Base-by-base conservation (phyloP, 2,329 filamentous ascomycete species). In the Xylaria digitata region DNA sequence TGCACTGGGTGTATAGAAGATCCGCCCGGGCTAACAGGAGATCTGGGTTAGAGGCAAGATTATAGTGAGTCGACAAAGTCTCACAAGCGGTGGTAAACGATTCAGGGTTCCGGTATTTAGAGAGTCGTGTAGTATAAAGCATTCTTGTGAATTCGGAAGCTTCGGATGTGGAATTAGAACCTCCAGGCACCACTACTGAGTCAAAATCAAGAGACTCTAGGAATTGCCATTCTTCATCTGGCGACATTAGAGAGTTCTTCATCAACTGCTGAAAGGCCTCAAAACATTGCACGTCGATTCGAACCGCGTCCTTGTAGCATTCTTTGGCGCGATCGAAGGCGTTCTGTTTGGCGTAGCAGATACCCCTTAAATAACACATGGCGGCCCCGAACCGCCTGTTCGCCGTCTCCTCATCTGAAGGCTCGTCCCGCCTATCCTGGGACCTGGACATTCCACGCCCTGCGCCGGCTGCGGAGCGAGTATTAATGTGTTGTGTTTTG, bases 221-320 rank as follows among this genome's bases (percentile, higher is more conserved):
- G 69, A 97, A 97, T 56, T 90, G 87, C 87, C 95, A 93, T 77
- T 97, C 94, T 79, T 97, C 94, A 42, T 92, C 90, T 0, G 94
- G 94, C 54, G 88, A 89, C 88, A 99, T 92, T 68, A 99, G 85
- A 21, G 92, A 92, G 81, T 99, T 99, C 81, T 94, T 93, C 90
- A 98, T 97, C 62, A 99, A 87, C 82, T 98, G 94, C 74, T 97
- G 94, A 76, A 99, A 98, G 0, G 96, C 96, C 80, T 99, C 96
- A 77, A 97, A 98, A 80, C 96, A 99, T 79, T 97, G 94, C 3
- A 98, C 94, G 77, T 99, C 96, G 75, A 99, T 97, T 68, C 92
- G 89, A 52, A 98, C 94, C 1, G 96, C 96, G 75, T 97, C 93
- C 82, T 97, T 98, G 85, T 98, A 99, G 82, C 96, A 98, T 75